These are phyloP conservation scores for Penicillium pancosmium DNA, from an alignment of 495 filamentous ascomycete species.

Conservation along the genomic window DNA sequence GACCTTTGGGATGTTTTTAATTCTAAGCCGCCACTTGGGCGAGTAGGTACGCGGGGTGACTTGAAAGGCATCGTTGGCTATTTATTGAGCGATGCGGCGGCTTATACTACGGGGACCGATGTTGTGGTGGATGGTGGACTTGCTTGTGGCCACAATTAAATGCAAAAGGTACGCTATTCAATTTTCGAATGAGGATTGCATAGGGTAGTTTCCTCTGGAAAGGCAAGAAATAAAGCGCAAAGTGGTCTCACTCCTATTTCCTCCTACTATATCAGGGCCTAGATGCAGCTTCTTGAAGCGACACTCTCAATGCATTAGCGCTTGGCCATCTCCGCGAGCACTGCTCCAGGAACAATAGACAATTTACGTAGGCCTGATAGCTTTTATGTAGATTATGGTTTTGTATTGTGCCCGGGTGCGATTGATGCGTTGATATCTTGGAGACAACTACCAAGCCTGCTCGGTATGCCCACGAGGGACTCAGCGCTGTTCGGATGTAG, in stretches of 20 bases:
- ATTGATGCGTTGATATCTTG: not conserved
- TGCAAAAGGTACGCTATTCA: too few species aligned
- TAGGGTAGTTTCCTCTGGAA: too few species aligned
- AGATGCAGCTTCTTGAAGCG: not conserved
- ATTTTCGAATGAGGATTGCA: too few species aligned
- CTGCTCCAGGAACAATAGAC: not conserved
- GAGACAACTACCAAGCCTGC: not conserved
- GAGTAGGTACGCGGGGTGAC: not conserved
- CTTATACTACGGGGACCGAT: not conserved
- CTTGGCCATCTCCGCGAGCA: not conserved
- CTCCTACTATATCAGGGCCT: too few species aligned
- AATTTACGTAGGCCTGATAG: not conserved
- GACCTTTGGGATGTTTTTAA: not conserved
- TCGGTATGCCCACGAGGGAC: not conserved
- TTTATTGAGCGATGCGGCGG: not conserved
- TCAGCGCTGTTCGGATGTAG: not conserved
- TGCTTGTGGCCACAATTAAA: not conserved
- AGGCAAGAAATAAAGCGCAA: too few species aligned
- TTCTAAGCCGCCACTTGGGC: not conserved
- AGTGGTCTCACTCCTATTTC: too few species aligned
- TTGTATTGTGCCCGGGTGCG: not conserved
- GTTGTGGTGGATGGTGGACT: not conserved
- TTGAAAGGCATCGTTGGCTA: not conserved
- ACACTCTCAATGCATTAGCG: not conserved
- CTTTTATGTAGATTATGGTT: not conserved